Evolutionary conservation across 139 green algal genomes (phyloP), one percentile per base, ranked within the genome.

Genomic region (Closterium sp.): DNA sequence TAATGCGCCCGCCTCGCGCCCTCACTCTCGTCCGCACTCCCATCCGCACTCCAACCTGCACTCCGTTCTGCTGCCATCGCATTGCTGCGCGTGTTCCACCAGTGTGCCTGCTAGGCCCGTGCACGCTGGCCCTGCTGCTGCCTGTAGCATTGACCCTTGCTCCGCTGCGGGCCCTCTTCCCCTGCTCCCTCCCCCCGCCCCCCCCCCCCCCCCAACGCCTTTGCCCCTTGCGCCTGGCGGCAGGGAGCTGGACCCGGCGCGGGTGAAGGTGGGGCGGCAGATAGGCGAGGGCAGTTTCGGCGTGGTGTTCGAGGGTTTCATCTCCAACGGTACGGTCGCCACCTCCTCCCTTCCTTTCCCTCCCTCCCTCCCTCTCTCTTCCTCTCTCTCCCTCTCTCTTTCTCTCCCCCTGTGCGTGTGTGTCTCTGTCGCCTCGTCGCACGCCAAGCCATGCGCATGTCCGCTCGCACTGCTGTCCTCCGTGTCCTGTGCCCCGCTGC

Each of bases 241-340:
- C 31, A 89, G 86, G 86, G 86, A 89, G 31, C 31, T 70, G 31
- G 31, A 34, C 86, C 45, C 90, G 13, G 86, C 45, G 24, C 31
- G n/a, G 27, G 87, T 93, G 24, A 62, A 85, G 38, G 34, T 93
- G 21, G 91, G 91, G 13, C 86, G 87, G 30, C 91, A 91, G 34
- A 45, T 93, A 62, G 91, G 91, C 21, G 91, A 93, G 91, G 91
- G 91, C 79, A 91, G 30, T 34, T 93, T 93, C 17, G 91, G 91
- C 86, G 38, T 93, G 11, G 91, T 93, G n/a, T 93, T 89, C 45
- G 91, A 93, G n/a, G 91, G n/a, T n/a, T n/a, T n/a, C 42, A 79
- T 93, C 21, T 29, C 28, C 42, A 85, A 85, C 34, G 86, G 86
- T 89, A 42, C 86, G 86, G 7, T 50, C 38, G 38, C 38, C 38